These are phyloP conservation scores for Leccinum subtestaceum DNA, from an alignment of 768 basidiomycete species.

Conservation along the genomic window DNA sequence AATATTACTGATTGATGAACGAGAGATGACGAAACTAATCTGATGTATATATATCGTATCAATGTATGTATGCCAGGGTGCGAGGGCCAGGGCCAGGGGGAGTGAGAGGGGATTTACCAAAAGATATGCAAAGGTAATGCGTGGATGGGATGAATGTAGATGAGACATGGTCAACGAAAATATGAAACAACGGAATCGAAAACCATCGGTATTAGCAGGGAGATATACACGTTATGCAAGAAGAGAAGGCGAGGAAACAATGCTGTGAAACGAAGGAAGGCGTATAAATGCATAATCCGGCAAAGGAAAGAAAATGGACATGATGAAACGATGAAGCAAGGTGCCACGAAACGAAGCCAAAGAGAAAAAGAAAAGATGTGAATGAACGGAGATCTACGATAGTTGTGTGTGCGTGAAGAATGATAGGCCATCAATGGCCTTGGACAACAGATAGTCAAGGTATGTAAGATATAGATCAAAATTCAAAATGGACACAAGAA, in stretches of 20 bases:
- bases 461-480: constrained; percentile 13
- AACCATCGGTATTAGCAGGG: background rate
- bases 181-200: background rate
- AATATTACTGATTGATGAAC: background rate
- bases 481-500: constrained; percentile 6
- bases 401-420: constrained; percentile 9
- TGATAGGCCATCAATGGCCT: constrained; percentile 7
- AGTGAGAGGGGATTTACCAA: background rate
- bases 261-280: background rate
- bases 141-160: background rate
- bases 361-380: constrained; percentile 5
- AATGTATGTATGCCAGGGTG: background rate
- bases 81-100: no score
- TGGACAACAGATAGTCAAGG: background rate
- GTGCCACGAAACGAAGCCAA: background rate
- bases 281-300: background rate
- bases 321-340: background rate
- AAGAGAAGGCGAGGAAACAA: background rate
- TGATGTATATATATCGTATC: background rate
- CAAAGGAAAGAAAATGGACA: background rate
- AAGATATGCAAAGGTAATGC: background rate
- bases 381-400: constrained; percentile 18
- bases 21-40: background rate
- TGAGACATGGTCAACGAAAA: background rate
- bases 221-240: background rate